Percentiles rank a stretch among this genome's conserved stretches.
Evolutionary conservation across 768 basidiomycete species (phyloP).

Genomic region (Phanerodontia chrysosporium): DNA sequence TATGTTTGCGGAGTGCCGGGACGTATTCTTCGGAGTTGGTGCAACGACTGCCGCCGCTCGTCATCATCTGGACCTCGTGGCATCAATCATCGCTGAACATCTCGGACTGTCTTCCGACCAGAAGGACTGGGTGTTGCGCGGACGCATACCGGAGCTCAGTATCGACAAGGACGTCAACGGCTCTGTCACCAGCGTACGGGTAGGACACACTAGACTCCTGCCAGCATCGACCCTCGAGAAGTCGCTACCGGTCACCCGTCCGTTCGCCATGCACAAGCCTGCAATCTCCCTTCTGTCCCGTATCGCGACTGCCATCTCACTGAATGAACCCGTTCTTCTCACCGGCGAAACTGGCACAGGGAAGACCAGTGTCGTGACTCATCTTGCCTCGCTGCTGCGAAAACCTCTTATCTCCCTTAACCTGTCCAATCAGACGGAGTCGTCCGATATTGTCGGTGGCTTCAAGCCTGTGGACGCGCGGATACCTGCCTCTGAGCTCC

Average conservation of each 20-base stretch:
- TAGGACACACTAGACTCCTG: slow-evolving; percentile 60
- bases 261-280: slow-evolving; percentile 87
- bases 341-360: slow-evolving; percentile 99
- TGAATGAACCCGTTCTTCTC: slow-evolving; percentile 81
- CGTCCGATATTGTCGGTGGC: slow-evolving; percentile 89
- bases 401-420: slow-evolving; percentile 85
- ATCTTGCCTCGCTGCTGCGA: slow-evolving; percentile 75
- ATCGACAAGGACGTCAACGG: slow-evolving; percentile 68
- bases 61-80: slow-evolving; percentile 45
- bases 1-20: slow-evolving; percentile 81
- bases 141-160: slow-evolving; percentile 62
- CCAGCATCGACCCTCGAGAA: slow-evolving; percentile 37
- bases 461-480: slow-evolving; percentile 94
- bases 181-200: slow-evolving; percentile 46
- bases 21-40: slow-evolving; percentile 85
- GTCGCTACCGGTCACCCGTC: slow-evolving; percentile 37
- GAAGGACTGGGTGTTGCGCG: slow-evolving; percentile 62
- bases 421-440: slow-evolving; percentile 93
- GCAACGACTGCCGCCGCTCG: slow-evolving; percentile 48
- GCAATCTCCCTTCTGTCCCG: slow-evolving; percentile 76
- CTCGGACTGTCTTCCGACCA: slow-evolving; percentile 70
- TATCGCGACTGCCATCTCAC: slow-evolving; percentile 66
- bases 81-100: slow-evolving; percentile 50
- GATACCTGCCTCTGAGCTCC: slow-evolving; percentile 65
- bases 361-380: slow-evolving; percentile 89